Evolutionary conservation across 495 filamentous ascomycete species (phyloP).

Genomic region (Penicillium lagena): DNA sequence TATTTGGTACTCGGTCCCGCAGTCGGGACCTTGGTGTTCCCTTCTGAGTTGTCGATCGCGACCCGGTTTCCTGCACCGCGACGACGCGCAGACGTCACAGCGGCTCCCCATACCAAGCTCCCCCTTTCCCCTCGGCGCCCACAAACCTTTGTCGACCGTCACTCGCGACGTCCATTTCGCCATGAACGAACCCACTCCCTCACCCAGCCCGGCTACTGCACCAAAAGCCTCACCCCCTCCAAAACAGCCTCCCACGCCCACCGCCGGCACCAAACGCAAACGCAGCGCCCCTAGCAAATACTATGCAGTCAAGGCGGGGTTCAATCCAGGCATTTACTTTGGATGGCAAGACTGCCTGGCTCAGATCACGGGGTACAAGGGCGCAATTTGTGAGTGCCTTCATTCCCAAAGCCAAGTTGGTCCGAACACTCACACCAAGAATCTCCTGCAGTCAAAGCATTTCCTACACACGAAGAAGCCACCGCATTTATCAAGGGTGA

Average conservation of each 20-base stretch:
- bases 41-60: conserved; percentile 24
- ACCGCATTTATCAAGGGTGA: conserved; percentile 66
- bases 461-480: conserved; percentile 69
- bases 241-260: conserved; percentile 27
- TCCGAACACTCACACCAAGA: conserved; percentile 4
- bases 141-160: neutral
- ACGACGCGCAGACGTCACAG: no score
- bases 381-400: conserved; percentile 65
- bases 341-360: conserved; percentile 74
- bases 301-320: conserved; percentile 79
- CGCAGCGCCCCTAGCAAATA: conserved; percentile 58
- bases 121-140: neutral
- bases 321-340: conserved; percentile 79
- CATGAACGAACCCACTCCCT: conserved; percentile 34
- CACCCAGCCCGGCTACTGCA: conserved; percentile 30
- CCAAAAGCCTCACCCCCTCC: conserved; percentile 21
- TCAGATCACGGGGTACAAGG: conserved; percentile 80
- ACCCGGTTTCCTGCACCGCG: conserved; percentile 6
- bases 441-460: conserved; percentile 66
- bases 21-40: conserved; percentile 23
- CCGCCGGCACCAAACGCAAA: conserved; percentile 60
- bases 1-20: conserved; percentile 17
- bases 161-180: neutral
- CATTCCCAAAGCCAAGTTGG: neutral
- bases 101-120: conserved; percentile 2